Evolutionary conservation across 1,284 basidiomycete species (phyloP).

Genomic region (Cystobasidium sp.): DNA sequence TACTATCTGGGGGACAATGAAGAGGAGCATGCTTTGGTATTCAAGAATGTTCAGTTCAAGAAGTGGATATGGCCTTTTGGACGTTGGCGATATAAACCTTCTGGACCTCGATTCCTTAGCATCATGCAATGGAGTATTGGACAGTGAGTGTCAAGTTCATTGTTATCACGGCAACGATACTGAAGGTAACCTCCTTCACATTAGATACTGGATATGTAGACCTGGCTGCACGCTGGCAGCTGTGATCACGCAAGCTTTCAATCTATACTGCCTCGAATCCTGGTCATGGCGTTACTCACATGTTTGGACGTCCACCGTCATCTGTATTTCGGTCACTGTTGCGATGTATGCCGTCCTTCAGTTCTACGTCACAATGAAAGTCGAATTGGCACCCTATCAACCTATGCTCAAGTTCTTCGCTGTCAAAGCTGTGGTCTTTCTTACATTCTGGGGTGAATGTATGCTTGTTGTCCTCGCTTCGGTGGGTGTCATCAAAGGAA

Average conservation of each 20-base stretch:
- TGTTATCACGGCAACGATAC: not conserved
- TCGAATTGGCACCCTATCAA: slow-evolving; percentile 65
- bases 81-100: slow-evolving; percentile 68
- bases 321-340: slow-evolving; percentile 74
- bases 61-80: slow-evolving; percentile 75
- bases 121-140: slow-evolving; percentile 78
- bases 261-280: slow-evolving; percentile 70
- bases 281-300: slow-evolving; percentile 74
- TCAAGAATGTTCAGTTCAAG: slow-evolving; percentile 61
- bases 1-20: slow-evolving; percentile 65
- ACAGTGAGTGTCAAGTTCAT: slow-evolving; percentile 72
- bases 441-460: slow-evolving; percentile 75
- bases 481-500: slow-evolving; percentile 68
- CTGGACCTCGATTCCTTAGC: slow-evolving; percentile 70
- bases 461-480: slow-evolving; percentile 67
- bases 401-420: slow-evolving; percentile 74
- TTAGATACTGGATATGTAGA: slow-evolving; percentile 36
- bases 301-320: slow-evolving; percentile 67
- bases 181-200: not conserved
- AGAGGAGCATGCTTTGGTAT: slow-evolving; percentile 66
- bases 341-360: slow-evolving; percentile 72
- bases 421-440: slow-evolving; percentile 71
- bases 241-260: slow-evolving; percentile 59
- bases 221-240: slow-evolving; percentile 56
- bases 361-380: slow-evolving; percentile 65